phyloP scores from a whole-genome alignment of 257 asterid genomes.

The Solanum megistacrolobum region DNA sequence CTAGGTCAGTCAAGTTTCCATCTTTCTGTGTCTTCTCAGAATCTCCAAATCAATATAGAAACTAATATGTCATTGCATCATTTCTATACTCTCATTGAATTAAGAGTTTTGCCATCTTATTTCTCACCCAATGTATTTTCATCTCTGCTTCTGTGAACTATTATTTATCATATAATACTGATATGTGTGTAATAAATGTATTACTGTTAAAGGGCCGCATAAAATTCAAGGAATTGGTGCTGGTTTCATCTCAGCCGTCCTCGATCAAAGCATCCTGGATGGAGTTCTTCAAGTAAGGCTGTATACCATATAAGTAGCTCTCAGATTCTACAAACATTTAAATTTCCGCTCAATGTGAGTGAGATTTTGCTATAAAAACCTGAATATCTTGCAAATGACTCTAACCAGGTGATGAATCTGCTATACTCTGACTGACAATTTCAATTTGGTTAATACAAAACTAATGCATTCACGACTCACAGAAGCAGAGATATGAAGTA shows the following conservation, averaged over 20 bases:
- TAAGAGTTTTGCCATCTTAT: background rate
- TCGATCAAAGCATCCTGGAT: constrained; percentile 28
- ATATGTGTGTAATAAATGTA: background rate
- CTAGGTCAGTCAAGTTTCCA: constrained; percentile 13
- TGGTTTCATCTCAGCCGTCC: constrained; percentile 27
- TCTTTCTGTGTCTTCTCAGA: background rate
- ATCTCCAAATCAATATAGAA: background rate
- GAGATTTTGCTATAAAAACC: background rate
- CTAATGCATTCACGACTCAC: background rate
- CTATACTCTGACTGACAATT: background rate
- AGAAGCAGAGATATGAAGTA: background rate
- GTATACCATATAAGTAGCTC: background rate
- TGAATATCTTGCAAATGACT: background rate
- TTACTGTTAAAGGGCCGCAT: constrained; percentile 17
- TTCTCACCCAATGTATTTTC: background rate
- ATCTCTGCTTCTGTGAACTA: background rate
- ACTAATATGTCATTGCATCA: background rate
- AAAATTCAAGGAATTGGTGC: constrained; percentile 45
- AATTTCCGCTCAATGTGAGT: background rate
- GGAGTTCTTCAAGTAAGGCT: constrained; percentile 29
- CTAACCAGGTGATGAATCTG: background rate
- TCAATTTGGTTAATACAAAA: background rate
- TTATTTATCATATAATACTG: background rate
- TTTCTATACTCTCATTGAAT: background rate
- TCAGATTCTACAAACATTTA: background rate